phyloP scores from a whole-genome alignment of 139 green algal genomes.

The Chlorella sp. region DNA sequence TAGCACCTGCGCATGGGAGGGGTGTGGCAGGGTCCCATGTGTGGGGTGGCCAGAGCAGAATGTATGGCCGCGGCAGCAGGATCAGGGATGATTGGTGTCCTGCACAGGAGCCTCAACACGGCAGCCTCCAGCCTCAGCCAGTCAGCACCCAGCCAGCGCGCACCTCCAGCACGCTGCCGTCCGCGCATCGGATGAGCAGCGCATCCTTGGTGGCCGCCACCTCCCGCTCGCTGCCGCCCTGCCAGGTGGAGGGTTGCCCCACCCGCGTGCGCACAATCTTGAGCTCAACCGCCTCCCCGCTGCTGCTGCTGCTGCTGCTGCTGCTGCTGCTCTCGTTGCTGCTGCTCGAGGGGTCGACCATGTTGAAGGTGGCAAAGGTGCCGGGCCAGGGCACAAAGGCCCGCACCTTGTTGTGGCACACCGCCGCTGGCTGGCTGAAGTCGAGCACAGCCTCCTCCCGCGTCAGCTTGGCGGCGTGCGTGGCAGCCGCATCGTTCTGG shows the following conservation, averaged over 20 bases:
- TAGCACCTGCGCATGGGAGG: slow-evolving; percentile 30
- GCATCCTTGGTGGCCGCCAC: slow-evolving; percentile 23
- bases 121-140: neutral
- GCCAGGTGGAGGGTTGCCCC: neutral
- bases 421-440: slow-evolving; percentile 66
- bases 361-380: slow-evolving; percentile 61
- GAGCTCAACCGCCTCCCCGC: slow-evolving; percentile 29
- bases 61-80: no score
- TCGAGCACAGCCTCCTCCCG: slow-evolving; percentile 82
- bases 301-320: slow-evolving; percentile 4
- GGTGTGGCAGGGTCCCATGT: neutral
- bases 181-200: slow-evolving; percentile 57
- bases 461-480: slow-evolving; percentile 83
- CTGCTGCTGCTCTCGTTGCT: neutral
- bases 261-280: slow-evolving; percentile 59
- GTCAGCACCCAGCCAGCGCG: neutral
- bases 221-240: neutral
- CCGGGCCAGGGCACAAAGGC: slow-evolving; percentile 87
- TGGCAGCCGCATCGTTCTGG: slow-evolving; percentile 74
- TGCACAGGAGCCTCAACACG: neutral
- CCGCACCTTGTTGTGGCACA: slow-evolving; percentile 88
- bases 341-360: slow-evolving; percentile 9
- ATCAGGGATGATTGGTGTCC: neutral
- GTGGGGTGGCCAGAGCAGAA: neutral
- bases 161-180: slow-evolving; percentile 57